phyloP scores from a whole-genome alignment of 1,284 basidiomycete genomes.

The Cutaneotrichosporon cavernicola region DNA sequence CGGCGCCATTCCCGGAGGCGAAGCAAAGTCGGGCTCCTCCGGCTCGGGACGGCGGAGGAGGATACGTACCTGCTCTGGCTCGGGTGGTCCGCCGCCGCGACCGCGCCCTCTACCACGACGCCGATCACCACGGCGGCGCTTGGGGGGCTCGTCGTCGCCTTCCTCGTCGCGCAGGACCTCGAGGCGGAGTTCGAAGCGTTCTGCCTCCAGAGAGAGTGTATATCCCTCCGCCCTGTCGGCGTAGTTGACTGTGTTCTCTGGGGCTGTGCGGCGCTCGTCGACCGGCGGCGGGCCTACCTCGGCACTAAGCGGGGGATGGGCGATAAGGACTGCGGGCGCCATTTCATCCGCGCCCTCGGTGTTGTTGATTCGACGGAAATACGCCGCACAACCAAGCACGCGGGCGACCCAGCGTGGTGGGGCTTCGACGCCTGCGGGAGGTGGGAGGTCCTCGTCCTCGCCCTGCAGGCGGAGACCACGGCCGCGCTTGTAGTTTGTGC shows the following conservation, averaged over 20 bases:
- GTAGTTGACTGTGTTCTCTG: slow-evolving; percentile 17
- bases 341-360: slow-evolving; percentile 24
- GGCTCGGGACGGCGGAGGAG: slow-evolving; percentile 40
- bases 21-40: neutral
- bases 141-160: slow-evolving; percentile 29
- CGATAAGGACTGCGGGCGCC: slow-evolving; percentile 35
- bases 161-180: slow-evolving; percentile 49
- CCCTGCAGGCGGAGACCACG: slow-evolving; percentile 40
- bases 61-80: slow-evolving; percentile 43
- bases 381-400: slow-evolving; percentile 42
- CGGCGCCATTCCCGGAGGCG: neutral
- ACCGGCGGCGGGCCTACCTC: slow-evolving; percentile 35
- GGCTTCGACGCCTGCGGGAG: slow-evolving; percentile 12
- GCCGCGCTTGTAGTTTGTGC: slow-evolving; percentile 40
- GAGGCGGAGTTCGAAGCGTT: slow-evolving; percentile 43
- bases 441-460: slow-evolving; percentile 30
- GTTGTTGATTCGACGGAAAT: slow-evolving; percentile 32
- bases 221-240: slow-evolving; percentile 46
- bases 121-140: slow-evolving; percentile 11
- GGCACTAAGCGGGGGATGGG: slow-evolving; percentile 44
- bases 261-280: slow-evolving; percentile 20
- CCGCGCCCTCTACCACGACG: slow-evolving; percentile 23
- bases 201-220: slow-evolving; percentile 43
- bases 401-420: slow-evolving; percentile 40
- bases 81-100: slow-evolving; percentile 14